Evolutionary conservation across 2,329 filamentous ascomycete species (phyloP).

Genomic region (Davidsoniella neocaledoniae): DNA sequence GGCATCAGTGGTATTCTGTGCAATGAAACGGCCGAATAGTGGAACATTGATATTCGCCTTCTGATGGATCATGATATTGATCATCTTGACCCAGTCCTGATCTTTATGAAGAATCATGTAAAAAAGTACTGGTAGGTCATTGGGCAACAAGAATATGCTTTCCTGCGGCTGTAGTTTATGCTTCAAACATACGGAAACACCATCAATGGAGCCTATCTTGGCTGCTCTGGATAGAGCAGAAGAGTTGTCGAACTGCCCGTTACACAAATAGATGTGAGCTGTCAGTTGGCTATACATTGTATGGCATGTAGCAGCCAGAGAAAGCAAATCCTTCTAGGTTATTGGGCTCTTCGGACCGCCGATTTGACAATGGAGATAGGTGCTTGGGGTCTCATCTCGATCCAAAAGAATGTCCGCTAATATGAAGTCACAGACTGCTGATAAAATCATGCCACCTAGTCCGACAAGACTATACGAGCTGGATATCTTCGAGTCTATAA

Average conservation of each 20-base stretch:
- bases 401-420: neutral
- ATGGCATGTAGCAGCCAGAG: conserved; percentile 3
- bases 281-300: neutral
- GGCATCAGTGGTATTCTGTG: neutral
- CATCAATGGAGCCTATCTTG: conserved; percentile 3
- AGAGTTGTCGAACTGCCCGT: conserved; percentile 4
- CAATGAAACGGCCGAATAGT: neutral
- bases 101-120: too few relatives aligned
- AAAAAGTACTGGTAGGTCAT: too few relatives aligned
- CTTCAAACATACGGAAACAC: neutral
- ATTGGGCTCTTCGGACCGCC: neutral
- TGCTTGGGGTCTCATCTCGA: too few relatives aligned
- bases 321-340: conserved; percentile 4
- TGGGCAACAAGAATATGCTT: too few relatives aligned
- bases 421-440: too few relatives aligned
- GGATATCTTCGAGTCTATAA: too few relatives aligned
- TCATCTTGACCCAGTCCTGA: too few relatives aligned
- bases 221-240: conserved; percentile 3
- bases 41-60: conserved; percentile 2
- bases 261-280: conserved; percentile 1
- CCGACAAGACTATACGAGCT: too few relatives aligned
- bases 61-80: neutral
- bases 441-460: too few relatives aligned
- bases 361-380: too few relatives aligned
- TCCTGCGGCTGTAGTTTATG: neutral